Conservation (phyloP, 352 stramenopile species). For the Pythium vanterpoolii region DNA sequence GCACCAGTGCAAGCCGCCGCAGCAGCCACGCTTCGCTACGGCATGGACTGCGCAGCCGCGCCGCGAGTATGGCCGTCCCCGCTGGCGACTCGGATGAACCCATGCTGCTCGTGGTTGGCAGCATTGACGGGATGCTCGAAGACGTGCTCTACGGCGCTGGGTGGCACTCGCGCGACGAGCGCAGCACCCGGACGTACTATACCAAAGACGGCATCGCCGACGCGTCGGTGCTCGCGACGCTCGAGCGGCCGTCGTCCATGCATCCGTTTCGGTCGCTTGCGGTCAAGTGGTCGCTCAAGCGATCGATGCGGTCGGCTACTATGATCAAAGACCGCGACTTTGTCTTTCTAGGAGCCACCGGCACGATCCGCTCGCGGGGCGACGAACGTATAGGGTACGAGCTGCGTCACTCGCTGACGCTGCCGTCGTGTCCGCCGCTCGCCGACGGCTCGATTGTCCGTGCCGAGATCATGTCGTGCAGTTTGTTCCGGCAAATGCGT, state of each 20-base stretch:
- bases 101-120: constrained; percentile 35
- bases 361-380: constrained; percentile 30
- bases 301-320: constrained; percentile 8
- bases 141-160: constrained; percentile 68
- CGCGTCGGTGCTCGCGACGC: constrained; percentile 44
- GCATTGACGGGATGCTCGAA: constrained; percentile 51
- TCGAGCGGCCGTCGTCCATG: constrained; percentile 33
- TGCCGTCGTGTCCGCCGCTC: constrained; percentile 46
- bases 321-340: constrained; percentile 59
- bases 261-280: constrained; percentile 64
- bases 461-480: constrained; percentile 62
- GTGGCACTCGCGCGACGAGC: constrained; percentile 36
- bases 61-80: constrained; percentile 5
- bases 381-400: constrained; percentile 64
- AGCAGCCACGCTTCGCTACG: background rate
- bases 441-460: constrained; percentile 46
- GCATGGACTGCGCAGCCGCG: constrained; percentile 3
- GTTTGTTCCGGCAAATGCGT: constrained; percentile 59
- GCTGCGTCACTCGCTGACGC: constrained; percentile 65
- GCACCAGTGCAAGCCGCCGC: background rate
- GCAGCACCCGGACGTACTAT: constrained; percentile 54
- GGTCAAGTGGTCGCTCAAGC: constrained; percentile 51
- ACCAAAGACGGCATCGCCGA: constrained; percentile 47
- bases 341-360: constrained; percentile 53
- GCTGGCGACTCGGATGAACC: constrained; percentile 17